Evolutionary conservation across 371 early-diverging fungal genomes (phyloP).

Genomic region (Apophysomyces variabilis): DNA sequence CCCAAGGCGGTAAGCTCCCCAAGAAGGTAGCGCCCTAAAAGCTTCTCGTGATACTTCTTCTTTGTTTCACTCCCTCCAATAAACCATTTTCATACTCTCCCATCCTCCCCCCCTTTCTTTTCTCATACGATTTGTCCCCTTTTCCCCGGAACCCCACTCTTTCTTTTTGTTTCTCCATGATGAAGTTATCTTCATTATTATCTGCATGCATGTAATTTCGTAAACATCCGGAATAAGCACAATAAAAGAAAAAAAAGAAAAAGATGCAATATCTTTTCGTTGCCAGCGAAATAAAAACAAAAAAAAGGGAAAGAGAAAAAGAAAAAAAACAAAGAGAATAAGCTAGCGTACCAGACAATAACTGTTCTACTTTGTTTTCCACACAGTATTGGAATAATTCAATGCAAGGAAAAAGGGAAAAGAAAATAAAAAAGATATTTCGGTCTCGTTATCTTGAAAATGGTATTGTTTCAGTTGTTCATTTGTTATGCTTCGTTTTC

Average conservation of each 20-base stretch:
- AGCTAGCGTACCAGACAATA: slow-evolving; percentile 1
- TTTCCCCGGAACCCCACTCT: no score
- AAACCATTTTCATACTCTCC: no score
- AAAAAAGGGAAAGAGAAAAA: slow-evolving; percentile 11
- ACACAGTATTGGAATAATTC: not conserved
- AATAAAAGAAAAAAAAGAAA: slow-evolving; percentile 6
- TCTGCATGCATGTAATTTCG: not conserved
- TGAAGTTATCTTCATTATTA: not conserved
- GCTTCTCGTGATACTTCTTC: no score
- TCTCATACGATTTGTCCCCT: not conserved
- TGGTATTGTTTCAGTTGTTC: not conserved
- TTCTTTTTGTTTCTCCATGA: no score
- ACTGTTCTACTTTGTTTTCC: not conserved
- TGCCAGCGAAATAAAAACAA: slow-evolving; percentile 15
- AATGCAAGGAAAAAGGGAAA: slow-evolving; percentile 10
- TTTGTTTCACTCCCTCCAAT: no score
- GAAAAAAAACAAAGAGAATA: slow-evolving; percentile 10
- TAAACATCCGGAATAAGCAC: not conserved
- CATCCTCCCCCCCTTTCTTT: not conserved
- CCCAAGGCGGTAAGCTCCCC: slow-evolving; percentile 47
- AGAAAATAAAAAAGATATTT: not conserved
- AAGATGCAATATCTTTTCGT: slow-evolving; percentile 2
- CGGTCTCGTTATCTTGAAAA: not conserved
- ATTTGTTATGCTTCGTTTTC: not conserved
- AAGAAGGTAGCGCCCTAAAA: slow-evolving; percentile 8